phyloP scores from a whole-genome alignment of 163 green algal species.

The Scenedesmus sp. region DNA sequence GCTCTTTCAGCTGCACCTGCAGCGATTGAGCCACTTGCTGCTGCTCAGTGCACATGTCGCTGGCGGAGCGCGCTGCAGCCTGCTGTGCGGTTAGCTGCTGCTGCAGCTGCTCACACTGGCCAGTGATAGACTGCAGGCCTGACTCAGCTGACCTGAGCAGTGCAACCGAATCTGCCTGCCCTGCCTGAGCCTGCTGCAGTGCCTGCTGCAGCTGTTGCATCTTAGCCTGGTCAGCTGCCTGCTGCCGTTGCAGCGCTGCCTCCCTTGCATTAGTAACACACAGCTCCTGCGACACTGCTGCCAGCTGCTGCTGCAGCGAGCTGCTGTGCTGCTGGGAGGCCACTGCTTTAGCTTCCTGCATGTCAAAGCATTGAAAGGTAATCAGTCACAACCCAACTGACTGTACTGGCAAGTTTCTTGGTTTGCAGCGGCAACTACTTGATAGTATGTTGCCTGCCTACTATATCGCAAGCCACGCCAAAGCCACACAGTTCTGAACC shows the following conservation, averaged over 20 bases:
- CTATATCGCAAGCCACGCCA: not conserved
- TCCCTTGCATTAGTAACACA: not conserved
- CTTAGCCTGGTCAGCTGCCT: not conserved
- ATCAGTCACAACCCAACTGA: not conserved
- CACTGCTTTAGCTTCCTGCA: constrained; percentile 33
- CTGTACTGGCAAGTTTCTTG: not conserved
- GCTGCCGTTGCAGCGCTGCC: constrained; percentile 22
- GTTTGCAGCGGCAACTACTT: not conserved
- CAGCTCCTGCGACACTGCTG: not conserved
- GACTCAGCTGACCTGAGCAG: not conserved
- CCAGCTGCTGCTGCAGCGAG: constrained; percentile 2
- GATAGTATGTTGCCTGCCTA: not conserved
- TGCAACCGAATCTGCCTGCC: not conserved
- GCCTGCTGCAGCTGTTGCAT: not conserved
- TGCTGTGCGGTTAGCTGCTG: constrained; percentile 18
- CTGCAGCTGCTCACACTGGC: constrained; percentile 1
- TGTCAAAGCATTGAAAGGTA: not conserved
- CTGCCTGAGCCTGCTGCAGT: not conserved
- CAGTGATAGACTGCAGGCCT: not conserved
- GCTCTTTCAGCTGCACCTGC: not conserved
- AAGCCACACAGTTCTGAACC: not conserved
- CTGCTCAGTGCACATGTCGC: not conserved
- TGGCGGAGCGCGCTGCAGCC: not conserved
- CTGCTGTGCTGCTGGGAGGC: not conserved
- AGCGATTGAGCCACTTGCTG: not conserved